Percentiles rank a stretch among this genome's conserved stretches.
Evolutionary conservation across 164 flowering plant species (phyloP).

Genomic region (Macadamia integrifolia): DNA sequence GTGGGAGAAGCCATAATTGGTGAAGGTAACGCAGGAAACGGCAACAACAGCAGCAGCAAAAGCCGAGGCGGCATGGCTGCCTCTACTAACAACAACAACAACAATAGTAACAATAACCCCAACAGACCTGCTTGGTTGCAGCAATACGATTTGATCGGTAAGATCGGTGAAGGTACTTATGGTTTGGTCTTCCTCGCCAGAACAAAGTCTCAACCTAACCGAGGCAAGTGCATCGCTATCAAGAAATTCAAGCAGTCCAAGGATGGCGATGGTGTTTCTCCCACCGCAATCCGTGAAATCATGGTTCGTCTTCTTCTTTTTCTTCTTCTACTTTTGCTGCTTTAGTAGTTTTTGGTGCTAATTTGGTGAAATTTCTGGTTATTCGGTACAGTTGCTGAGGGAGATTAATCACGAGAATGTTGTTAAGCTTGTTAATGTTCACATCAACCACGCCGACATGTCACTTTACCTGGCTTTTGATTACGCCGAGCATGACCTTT

Average conservation of each 20-base stretch:
- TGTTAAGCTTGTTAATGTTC: constrained; percentile 95
- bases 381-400: constrained; percentile 60
- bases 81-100: not conserved
- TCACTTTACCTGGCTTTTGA: constrained; percentile 95
- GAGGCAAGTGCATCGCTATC: constrained; percentile 89
- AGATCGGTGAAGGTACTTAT: constrained; percentile 98
- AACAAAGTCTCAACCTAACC: constrained; percentile 49
- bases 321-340: not conserved
- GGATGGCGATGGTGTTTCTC: constrained; percentile 98
- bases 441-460: constrained; percentile 91
- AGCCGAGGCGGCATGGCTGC: not conserved
- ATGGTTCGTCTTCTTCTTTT: constrained; percentile 39
- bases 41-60: not conserved
- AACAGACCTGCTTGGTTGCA: constrained; percentile 93
- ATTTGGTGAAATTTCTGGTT: constrained; percentile 2
- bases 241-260: constrained; percentile 98
- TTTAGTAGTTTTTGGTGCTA: not conserved
- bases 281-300: constrained; percentile 98
- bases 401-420: constrained; percentile 96
- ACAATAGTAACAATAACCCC: constrained; percentile 2
- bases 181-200: constrained; percentile 93
- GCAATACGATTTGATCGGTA: constrained; percentile 93
- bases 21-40: not conserved
- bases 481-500: constrained; percentile 95
- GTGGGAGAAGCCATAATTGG: not conserved